These are phyloP conservation scores for Meredithiella fracta DNA, from an alignment of 2,329 filamentous ascomycete species.

Conservation along the genomic window DNA sequence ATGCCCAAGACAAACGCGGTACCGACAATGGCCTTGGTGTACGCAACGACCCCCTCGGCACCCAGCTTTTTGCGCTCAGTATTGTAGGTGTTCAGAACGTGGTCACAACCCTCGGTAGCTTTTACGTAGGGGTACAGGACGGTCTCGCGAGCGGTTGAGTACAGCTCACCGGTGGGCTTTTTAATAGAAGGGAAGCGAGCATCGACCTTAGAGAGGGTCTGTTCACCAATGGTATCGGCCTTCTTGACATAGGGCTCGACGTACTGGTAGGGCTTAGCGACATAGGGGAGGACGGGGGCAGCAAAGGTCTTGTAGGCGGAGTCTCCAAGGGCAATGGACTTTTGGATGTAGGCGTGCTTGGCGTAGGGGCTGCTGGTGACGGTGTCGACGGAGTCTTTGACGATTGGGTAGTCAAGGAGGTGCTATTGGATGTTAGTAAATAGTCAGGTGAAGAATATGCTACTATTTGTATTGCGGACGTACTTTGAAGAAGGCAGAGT, in stretches of 20 bases:
- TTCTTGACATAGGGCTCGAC: constrained; percentile 71
- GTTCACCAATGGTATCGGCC: constrained; percentile 61
- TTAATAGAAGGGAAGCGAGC: constrained; percentile 55
- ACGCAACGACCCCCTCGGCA: constrained; percentile 46
- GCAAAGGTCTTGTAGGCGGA: constrained; percentile 61
- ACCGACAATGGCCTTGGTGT: constrained; percentile 52
- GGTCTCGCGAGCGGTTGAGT: constrained; percentile 44
- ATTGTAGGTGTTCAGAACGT: constrained; percentile 40
- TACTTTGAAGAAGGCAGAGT: constrained; percentile 36
- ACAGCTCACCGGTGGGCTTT: constrained; percentile 57
- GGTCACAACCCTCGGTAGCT: constrained; percentile 43
- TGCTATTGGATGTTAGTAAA: constrained; percentile 38
- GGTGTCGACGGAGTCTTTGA: constrained; percentile 51
- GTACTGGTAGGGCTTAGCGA: constrained; percentile 55
- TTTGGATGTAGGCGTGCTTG: constrained; percentile 66
- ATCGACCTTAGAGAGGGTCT: constrained; percentile 53
- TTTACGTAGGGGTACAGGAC: constrained; percentile 48
- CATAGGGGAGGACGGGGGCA: constrained; percentile 60
- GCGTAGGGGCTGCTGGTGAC: constrained; percentile 45
- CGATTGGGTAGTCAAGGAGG: constrained; percentile 65
- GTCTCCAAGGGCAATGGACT: constrained; percentile 60
- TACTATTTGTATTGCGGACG: constrained; percentile 11
- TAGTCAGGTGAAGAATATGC: neutral
- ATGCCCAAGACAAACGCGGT: constrained; percentile 50
- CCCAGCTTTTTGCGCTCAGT: constrained; percentile 46